phyloP scores from a whole-genome alignment of 257 asterid species.

The Jasminum sambac region DNA sequence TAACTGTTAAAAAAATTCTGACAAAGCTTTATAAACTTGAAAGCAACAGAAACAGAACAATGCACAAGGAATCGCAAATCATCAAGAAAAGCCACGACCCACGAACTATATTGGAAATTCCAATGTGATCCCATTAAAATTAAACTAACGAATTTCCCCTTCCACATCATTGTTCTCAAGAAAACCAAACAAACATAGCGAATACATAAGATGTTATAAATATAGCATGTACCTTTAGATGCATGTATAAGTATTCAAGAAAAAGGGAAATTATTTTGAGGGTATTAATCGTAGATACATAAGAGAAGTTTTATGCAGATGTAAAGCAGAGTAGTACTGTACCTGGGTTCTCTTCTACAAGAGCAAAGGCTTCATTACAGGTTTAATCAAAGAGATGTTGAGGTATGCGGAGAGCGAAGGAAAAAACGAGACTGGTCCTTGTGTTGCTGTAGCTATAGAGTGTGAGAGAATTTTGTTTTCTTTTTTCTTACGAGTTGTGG shows the following conservation, averaged over 20 bases:
- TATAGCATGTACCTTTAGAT: slow-evolving; percentile 9
- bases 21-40: slow-evolving; percentile 21
- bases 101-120: slow-evolving; percentile 27
- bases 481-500: slow-evolving; percentile 12
- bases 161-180: slow-evolving; percentile 23
- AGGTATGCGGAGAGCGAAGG: not conserved
- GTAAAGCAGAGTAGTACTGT: slow-evolving; percentile 14
- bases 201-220: slow-evolving; percentile 2
- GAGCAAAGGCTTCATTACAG: slow-evolving; percentile 37
- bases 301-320: slow-evolving; percentile 18
- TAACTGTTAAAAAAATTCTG: slow-evolving; percentile 11
- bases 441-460: slow-evolving; percentile 17
- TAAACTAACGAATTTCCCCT: slow-evolving; percentile 25
- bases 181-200: not conserved
- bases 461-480: slow-evolving; percentile 24
- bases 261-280: slow-evolving; percentile 20
- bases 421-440: not conserved
- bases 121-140: slow-evolving; percentile 49
- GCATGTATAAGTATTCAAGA: slow-evolving; percentile 32
- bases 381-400: slow-evolving; percentile 38
- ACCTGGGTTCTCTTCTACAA: slow-evolving; percentile 37
- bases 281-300: not conserved
- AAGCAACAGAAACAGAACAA: slow-evolving; percentile 16
- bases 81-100: slow-evolving; percentile 16
- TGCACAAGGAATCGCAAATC: slow-evolving; percentile 16